Evolutionary conservation across 257 asterid genomes (phyloP).

Genomic region (Jacaranda copaia): DNA sequence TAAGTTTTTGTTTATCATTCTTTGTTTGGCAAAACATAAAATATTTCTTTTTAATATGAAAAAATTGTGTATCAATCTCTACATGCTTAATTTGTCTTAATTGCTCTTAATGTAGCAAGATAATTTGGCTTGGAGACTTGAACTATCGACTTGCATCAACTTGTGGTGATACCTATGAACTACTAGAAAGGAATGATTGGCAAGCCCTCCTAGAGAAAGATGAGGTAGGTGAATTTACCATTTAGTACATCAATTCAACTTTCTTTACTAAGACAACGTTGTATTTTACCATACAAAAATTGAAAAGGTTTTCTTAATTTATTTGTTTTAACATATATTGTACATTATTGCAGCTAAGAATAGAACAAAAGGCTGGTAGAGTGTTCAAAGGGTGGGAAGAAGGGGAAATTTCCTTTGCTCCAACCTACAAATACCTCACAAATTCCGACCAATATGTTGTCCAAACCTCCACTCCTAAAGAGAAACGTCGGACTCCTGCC

Average conservation of each 20-base stretch:
- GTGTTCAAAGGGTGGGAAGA: conserved; percentile 86
- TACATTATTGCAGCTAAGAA: conserved; percentile 55
- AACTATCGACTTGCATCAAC: conserved; percentile 76
- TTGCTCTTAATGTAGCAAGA: conserved; percentile 54
- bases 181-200: conserved; percentile 70
- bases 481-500: conserved; percentile 81
- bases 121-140: conserved; percentile 92
- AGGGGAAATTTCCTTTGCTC: conserved; percentile 81
- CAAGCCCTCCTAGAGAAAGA: conserved; percentile 71
- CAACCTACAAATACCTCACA: conserved; percentile 76
- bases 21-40: neutral
- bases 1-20: conserved; percentile 34
- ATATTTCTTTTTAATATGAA: neutral
- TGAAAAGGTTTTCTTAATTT: too few species aligned
- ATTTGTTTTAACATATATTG: neutral
- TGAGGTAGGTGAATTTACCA: conserved; percentile 57
- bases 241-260: too few species aligned
- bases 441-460: conserved; percentile 70
- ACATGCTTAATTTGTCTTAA: neutral
- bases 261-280: too few species aligned
- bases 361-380: conserved; percentile 78
- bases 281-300: too few species aligned
- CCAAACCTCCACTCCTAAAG: conserved; percentile 58
- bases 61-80: neutral
- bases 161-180: conserved; percentile 51